Percentiles rank a stretch among this genome's conserved stretches.
Conservation (phyloP, 2,329 filamentous ascomycete species). For the Macrophomina pseudophaseolina region DNA sequence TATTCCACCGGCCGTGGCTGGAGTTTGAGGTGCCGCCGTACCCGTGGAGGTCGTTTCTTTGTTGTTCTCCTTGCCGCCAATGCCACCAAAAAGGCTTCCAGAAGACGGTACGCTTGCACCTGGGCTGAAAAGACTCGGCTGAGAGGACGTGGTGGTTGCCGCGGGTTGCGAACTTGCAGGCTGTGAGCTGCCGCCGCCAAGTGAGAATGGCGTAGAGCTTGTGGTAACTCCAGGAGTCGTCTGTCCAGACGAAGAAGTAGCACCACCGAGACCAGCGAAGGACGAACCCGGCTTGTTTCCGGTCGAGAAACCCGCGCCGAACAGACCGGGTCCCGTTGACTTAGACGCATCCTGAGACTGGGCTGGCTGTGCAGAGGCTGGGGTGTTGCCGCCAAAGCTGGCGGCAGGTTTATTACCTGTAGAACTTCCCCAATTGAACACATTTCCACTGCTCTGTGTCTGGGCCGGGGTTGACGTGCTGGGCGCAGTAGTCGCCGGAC, state of each 20-base stretch:
- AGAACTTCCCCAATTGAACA: constrained; percentile 34
- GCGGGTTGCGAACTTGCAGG: constrained; percentile 1
- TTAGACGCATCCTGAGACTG: constrained; percentile 12
- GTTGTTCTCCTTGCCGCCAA: constrained; percentile 25
- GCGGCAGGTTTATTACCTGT: constrained; percentile 35
- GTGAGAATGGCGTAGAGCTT: constrained; percentile 7
- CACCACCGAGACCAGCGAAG: constrained; percentile 35
- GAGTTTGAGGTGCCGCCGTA: constrained; percentile 31
- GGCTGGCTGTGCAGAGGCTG: constrained; percentile 8
- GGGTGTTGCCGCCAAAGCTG: not conserved
- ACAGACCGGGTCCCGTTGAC: not conserved
- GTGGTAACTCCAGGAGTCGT: constrained; percentile 19
- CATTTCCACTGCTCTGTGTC: constrained; percentile 17
- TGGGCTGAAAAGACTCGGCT: constrained; percentile 24
- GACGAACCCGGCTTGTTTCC: constrained; percentile 37
- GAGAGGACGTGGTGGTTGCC: not conserved
- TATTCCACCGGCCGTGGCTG: constrained; percentile 15
- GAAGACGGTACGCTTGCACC: constrained; percentile 1
- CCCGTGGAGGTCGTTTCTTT: constrained; percentile 32
- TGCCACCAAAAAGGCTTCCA: constrained; percentile 27
- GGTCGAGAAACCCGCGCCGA: constrained; percentile 28
- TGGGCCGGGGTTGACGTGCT: constrained; percentile 30
- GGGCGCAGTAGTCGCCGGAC: constrained; percentile 31
- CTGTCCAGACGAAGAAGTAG: constrained; percentile 8
- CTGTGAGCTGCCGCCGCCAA: constrained; percentile 11